Evolutionary conservation across 495 filamentous ascomycete genomes (phyloP).

Genomic region (Amorphotheca resinae): DNA sequence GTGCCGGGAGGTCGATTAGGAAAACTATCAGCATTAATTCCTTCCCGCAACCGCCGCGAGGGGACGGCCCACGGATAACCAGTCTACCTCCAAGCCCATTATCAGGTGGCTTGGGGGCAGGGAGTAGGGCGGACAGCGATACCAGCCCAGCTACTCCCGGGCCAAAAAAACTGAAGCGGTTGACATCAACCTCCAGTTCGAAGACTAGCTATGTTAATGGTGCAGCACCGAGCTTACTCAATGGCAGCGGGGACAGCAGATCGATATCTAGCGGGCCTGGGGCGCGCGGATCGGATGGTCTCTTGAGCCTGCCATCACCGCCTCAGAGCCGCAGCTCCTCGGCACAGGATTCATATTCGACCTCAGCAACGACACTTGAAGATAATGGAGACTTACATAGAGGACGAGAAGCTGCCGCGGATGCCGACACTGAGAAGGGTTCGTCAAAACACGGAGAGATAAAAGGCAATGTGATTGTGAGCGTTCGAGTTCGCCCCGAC

Average conservation of each 20-base stretch:
- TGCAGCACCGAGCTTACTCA: conserved; percentile 61
- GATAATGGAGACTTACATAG: conserved; percentile 44
- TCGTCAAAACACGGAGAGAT: conserved; percentile 41
- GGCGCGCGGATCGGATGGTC: conserved; percentile 53
- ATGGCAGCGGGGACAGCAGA: conserved; percentile 64
- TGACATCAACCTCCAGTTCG: conserved; percentile 25
- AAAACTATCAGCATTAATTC: conserved; percentile 83
- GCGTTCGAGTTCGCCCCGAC: conserved; percentile 86
- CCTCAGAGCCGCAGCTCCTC: conserved; percentile 81
- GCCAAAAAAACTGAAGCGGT: conserved; percentile 28
- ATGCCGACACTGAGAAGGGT: conserved; percentile 32
- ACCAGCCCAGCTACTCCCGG: conserved; percentile 13
- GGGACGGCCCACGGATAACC: conserved; percentile 35
- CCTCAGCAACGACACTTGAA: conserved; percentile 78
- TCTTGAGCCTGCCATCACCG: conserved; percentile 63
- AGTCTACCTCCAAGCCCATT: conserved; percentile 50
- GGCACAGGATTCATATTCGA: conserved; percentile 79
- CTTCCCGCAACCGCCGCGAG: conserved; percentile 79
- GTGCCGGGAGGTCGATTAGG: conserved; percentile 52
- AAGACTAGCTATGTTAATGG: conserved; percentile 36
- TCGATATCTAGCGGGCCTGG: conserved; percentile 46
- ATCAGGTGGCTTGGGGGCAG: conserved; percentile 28
- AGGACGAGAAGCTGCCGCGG: conserved; percentile 26
- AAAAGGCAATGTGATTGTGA: conserved; percentile 94
- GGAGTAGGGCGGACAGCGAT: conserved; percentile 13